A percentile compares a stretch with the other conserved stretches of the same genome.
phyloP scores from a whole-genome alignment of 2,329 filamentous ascomycete species.

The Microcyclosporella mali region DNA sequence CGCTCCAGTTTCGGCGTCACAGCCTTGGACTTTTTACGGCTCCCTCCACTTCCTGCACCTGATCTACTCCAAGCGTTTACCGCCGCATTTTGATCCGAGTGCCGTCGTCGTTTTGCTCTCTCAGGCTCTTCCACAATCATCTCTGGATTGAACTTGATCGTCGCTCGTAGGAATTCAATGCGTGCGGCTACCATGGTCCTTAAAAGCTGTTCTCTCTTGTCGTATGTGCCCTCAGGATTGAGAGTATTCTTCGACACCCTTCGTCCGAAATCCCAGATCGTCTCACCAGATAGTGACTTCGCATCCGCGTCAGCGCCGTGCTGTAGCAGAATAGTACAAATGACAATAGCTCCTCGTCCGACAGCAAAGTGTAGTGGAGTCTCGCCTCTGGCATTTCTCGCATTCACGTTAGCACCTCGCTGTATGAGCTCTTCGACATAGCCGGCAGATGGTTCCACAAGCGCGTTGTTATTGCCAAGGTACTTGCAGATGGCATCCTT shows the following conservation, averaged over 20 bases:
- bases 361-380: slow-evolving; percentile 6
- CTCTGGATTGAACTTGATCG: slow-evolving; percentile 5
- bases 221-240: not conserved
- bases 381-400: slow-evolving; percentile 3
- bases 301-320: slow-evolving; percentile 2
- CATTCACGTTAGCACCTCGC: slow-evolving; percentile 3
- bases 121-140: not conserved
- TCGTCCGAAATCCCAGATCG: slow-evolving; percentile 5
- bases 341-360: slow-evolving; percentile 2
- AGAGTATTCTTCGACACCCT: slow-evolving; percentile 3
- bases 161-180: slow-evolving; percentile 7
- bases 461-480: not conserved
- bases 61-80: no score
- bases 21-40: no score
- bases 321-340: slow-evolving; percentile 2
- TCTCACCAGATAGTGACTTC: slow-evolving; percentile 3
- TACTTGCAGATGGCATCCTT: slow-evolving; percentile 1
- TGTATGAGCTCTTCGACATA: slow-evolving; percentile 4
- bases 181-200: slow-evolving; percentile 3
- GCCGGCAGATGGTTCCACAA: not conserved
- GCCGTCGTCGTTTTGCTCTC: no score
- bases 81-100: no score
- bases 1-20: no score
- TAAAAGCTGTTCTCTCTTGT: not conserved
- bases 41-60: no score